These are phyloP conservation scores for Marchantia polymorpha DNA, from an alignment of 225 moss, liverwort and hornwort genomes.

Conservation along the genomic window DNA sequence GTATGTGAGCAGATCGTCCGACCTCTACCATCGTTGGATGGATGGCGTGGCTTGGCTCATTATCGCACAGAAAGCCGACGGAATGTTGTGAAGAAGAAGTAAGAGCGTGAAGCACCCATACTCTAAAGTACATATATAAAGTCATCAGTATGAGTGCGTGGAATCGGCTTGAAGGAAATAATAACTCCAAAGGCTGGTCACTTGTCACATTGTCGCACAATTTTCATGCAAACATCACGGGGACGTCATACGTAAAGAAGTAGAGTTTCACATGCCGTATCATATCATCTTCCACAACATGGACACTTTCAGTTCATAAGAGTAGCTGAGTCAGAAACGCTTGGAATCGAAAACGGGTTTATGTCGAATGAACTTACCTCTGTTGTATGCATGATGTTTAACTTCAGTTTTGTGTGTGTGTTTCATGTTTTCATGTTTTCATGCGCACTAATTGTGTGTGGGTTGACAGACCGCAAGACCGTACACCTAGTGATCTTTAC, in stretches of 20 bases:
- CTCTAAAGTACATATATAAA: not conserved
- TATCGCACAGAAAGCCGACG: constrained; percentile 63
- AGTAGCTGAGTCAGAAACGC: not conserved
- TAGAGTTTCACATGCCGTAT: no score
- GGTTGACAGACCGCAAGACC: constrained; percentile 33
- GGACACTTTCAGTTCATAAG: not conserved
- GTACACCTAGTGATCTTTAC: constrained; percentile 57
- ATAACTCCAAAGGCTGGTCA: no score
- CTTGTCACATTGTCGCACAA: no score
- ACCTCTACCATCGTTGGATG: constrained; percentile 26
- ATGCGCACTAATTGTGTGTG: not conserved
- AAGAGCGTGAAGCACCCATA: not conserved
- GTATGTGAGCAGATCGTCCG: not conserved
- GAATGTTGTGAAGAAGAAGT: constrained; percentile 60
- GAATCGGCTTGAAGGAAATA: no score
- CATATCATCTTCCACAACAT: no score
- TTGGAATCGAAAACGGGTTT: not conserved
- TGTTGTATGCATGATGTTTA: not conserved
- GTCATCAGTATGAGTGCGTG: no score
- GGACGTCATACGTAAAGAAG: no score
- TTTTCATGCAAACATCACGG: no score
- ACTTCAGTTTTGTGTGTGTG: no score
- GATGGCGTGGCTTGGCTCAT: constrained; percentile 68
- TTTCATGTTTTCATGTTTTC: not conserved
- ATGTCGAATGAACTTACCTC: not conserved